Percentiles rank a stretch among this genome's conserved stretches.
These are phyloP conservation scores for Papilionanthe hybrid DNA, from an alignment of 116 monocot genomes.

Conservation along the genomic window DNA sequence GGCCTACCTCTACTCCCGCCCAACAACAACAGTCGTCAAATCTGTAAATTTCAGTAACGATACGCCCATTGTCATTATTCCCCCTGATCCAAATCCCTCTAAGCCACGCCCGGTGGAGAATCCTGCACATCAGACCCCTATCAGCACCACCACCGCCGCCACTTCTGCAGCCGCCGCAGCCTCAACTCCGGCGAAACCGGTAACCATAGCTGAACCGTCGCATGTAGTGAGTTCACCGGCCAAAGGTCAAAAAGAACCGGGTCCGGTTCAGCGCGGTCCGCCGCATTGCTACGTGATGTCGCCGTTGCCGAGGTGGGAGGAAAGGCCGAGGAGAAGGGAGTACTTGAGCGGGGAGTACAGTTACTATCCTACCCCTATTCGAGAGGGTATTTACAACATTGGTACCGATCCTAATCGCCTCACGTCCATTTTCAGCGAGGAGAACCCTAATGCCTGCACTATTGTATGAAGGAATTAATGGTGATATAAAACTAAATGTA, in stretches of 20 bases:
- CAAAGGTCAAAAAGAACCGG: not conserved
- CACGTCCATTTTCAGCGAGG: slow-evolving; percentile 80
- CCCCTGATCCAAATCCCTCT: not conserved
- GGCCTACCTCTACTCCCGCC: slow-evolving; percentile 5
- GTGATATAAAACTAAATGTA: not conserved
- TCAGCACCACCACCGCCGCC: not conserved
- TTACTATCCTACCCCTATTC: slow-evolving; percentile 69
- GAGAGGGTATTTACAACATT: slow-evolving; percentile 66
- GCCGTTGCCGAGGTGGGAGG: slow-evolving; percentile 47
- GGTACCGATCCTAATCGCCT: slow-evolving; percentile 62
- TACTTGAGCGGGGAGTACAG: slow-evolving; percentile 59
- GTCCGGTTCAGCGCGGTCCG: slow-evolving; percentile 5
- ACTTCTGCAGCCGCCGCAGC: not conserved
- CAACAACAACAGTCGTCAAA: slow-evolving; percentile 21
- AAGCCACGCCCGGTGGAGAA: not conserved
- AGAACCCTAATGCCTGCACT: slow-evolving; percentile 85
- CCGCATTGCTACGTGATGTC: slow-evolving; percentile 41
- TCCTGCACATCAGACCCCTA: not conserved
- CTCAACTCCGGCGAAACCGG: not conserved
- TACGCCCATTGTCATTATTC: slow-evolving; percentile 27
- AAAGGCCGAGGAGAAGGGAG: slow-evolving; percentile 20
- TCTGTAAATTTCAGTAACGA: slow-evolving; percentile 40
- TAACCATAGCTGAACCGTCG: not conserved
- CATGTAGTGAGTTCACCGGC: not conserved
- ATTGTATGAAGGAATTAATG: slow-evolving; percentile 32